Percentiles rank a stretch among this genome's conserved stretches.
Evolutionary conservation across 768 basidiomycete genomes (phyloP).

Genomic region (Tylopilus rubrobrunneus): DNA sequence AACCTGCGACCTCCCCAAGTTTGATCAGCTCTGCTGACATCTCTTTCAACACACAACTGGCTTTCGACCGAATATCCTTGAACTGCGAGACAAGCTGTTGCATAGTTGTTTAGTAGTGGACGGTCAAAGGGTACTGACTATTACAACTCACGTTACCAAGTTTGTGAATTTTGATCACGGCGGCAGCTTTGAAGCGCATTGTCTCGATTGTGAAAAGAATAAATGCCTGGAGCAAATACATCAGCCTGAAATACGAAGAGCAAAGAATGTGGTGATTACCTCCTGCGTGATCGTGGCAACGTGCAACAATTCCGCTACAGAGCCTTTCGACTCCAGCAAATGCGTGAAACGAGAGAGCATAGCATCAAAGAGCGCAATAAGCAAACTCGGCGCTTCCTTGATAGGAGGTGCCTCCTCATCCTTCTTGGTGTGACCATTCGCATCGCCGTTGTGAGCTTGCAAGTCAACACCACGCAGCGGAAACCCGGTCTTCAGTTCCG

Average conservation of each 20-base stretch:
- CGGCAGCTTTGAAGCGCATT: conserved; percentile 65
- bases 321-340: conserved; percentile 34
- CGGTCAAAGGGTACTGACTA: not conserved
- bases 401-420: conserved; percentile 69
- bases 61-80: conserved; percentile 57
- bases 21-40: conserved; percentile 53
- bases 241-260: not conserved
- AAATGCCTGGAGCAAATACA: conserved; percentile 49
- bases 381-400: conserved; percentile 53
- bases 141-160: conserved; percentile 55
- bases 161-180: conserved; percentile 69
- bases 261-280: conserved; percentile 32
- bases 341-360: conserved; percentile 51
- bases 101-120: conserved; percentile 4
- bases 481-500: conserved; percentile 65
- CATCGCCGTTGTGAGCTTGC: conserved; percentile 29
- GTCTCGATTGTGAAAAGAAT: conserved; percentile 68
- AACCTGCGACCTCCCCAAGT: conserved; percentile 48
- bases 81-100: conserved; percentile 61
- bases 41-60: conserved; percentile 48
- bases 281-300: conserved; percentile 73
- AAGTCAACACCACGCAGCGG: conserved; percentile 63
- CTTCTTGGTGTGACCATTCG: conserved; percentile 52
- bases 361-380: conserved; percentile 59
- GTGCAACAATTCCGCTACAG: conserved; percentile 62